Evolutionary conservation across 2,329 filamentous ascomycete genomes (phyloP).

Genomic region (Venturia nashicola): DNA sequence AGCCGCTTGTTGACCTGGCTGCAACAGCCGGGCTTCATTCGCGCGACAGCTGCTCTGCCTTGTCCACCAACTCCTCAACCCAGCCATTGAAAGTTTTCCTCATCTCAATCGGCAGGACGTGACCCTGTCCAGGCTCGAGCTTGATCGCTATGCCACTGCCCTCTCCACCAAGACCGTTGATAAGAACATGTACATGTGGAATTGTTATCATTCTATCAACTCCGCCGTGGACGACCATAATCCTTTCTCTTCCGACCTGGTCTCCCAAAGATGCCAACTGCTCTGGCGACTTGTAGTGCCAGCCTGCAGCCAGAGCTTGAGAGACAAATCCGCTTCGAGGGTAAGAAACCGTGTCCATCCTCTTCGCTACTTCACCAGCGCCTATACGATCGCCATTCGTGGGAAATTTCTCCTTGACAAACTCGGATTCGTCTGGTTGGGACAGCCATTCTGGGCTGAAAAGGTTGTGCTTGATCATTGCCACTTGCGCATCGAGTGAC

Average conservation of each 20-base stretch:
- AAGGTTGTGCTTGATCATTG: constrained; percentile 50
- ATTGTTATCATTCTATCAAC: constrained; percentile 67
- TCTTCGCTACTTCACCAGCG: constrained; percentile 66
- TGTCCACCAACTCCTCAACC: constrained; percentile 45
- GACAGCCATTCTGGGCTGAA: constrained; percentile 55
- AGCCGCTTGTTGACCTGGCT: neutral
- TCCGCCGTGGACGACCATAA: constrained; percentile 66
- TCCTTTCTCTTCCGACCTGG: constrained; percentile 57
- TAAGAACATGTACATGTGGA: constrained; percentile 56
- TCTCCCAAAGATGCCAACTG: constrained; percentile 58
- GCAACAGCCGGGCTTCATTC: neutral
- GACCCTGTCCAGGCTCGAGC: constrained; percentile 60
- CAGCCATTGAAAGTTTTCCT: constrained; percentile 54
- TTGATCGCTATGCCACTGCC: constrained; percentile 34
- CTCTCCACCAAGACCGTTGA: constrained; percentile 50
- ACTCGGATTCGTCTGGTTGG: constrained; percentile 41
- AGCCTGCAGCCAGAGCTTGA: constrained; percentile 66
- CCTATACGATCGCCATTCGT: constrained; percentile 74
- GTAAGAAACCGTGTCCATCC: constrained; percentile 48
- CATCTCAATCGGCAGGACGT: constrained; percentile 63
- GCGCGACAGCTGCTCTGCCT: constrained; percentile 17
- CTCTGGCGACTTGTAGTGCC: constrained; percentile 60
- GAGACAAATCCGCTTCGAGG: constrained; percentile 56
- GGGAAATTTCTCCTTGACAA: constrained; percentile 42
- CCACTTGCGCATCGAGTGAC: constrained; percentile 52